phyloP scores from a whole-genome alignment of 139 green algal genomes.

The Astrephomene gubernaculifera region DNA sequence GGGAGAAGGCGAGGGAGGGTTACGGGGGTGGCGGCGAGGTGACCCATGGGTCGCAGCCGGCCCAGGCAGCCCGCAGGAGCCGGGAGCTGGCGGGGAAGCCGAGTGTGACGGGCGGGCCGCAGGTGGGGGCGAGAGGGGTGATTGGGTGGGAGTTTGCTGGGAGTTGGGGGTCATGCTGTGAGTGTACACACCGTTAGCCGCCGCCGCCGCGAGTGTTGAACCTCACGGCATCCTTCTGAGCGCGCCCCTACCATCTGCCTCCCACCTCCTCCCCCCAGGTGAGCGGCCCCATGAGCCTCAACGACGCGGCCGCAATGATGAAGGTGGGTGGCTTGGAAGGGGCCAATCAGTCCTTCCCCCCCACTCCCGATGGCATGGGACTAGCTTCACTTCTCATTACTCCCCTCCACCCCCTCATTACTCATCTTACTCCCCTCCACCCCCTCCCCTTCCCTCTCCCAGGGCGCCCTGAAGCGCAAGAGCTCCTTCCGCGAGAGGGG shows the following conservation, averaged over 20 bases:
- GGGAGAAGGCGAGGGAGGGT: background rate
- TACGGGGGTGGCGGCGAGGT: background rate
- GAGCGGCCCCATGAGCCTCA: constrained; percentile 34
- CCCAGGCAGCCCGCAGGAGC: background rate
- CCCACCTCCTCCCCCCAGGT: background rate
- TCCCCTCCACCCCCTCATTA: background rate
- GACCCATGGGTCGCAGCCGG: background rate
- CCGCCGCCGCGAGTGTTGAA: too few species aligned
- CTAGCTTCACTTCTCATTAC: too few species aligned
- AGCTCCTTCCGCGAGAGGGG: background rate
- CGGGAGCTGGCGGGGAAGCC: background rate
- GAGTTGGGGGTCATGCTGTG: too few species aligned
- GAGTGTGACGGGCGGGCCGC: constrained; percentile 14
- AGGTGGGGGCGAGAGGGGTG: background rate
- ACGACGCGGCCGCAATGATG: constrained; percentile 20
- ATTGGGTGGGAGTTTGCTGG: background rate
- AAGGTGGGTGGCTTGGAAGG: background rate
- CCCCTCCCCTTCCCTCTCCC: background rate
- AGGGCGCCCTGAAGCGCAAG: constrained; percentile 34
- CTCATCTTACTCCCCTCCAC: background rate
- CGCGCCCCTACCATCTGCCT: too few species aligned
- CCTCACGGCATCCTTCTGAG: too few species aligned
- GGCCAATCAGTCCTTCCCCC: background rate
- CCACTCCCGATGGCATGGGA: too few species aligned
- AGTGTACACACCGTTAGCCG: too few species aligned